A percentile compares a stretch with the other conserved stretches of the same genome.
These are phyloP conservation scores for Cladosporium oxysporum DNA, from an alignment of 2,329 filamentous ascomycete species.

Conservation along the genomic window DNA sequence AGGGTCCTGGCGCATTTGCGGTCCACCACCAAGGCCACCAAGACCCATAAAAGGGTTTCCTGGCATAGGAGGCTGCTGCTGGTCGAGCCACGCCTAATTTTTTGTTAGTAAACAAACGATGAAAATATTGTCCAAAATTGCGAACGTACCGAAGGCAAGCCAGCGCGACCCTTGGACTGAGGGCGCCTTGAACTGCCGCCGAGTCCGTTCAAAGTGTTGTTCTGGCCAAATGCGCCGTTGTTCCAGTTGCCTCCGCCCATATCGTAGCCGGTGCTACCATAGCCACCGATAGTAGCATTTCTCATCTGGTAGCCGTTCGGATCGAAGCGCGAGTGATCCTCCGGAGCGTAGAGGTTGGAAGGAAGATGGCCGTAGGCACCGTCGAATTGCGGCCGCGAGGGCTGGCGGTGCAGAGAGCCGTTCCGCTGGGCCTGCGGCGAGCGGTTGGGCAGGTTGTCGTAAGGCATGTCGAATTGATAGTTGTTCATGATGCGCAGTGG, in stretches of 20 bases:
- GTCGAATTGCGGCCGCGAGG: constrained; percentile 74
- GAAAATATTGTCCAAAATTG: neutral
- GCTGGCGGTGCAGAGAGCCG: constrained; percentile 64
- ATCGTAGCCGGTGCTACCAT: constrained; percentile 68
- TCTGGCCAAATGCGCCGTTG: constrained; percentile 69
- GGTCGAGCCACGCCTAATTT: constrained; percentile 63
- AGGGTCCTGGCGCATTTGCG: constrained; percentile 47
- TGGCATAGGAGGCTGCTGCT: constrained; percentile 48
- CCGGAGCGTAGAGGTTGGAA: constrained; percentile 67
- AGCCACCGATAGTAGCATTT: constrained; percentile 60
- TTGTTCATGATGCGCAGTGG: constrained; percentile 32
- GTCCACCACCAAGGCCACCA: constrained; percentile 32
- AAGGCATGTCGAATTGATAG: constrained; percentile 63
- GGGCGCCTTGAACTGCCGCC: constrained; percentile 47
- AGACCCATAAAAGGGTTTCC: constrained; percentile 47
- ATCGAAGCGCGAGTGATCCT: constrained; percentile 59
- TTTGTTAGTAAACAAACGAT: constrained; percentile 25
- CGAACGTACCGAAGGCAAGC: constrained; percentile 71
- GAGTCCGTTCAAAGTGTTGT: constrained; percentile 55
- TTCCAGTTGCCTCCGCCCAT: constrained; percentile 77
- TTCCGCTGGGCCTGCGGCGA: constrained; percentile 74
- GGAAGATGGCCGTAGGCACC: constrained; percentile 64
- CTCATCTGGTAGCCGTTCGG: constrained; percentile 60
- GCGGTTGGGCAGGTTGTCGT: constrained; percentile 68
- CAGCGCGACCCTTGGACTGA: constrained; percentile 56